These are phyloP conservation scores for Castanospermum australe DNA, from an alignment of 306 rosid genomes.

Conservation along the genomic window DNA sequence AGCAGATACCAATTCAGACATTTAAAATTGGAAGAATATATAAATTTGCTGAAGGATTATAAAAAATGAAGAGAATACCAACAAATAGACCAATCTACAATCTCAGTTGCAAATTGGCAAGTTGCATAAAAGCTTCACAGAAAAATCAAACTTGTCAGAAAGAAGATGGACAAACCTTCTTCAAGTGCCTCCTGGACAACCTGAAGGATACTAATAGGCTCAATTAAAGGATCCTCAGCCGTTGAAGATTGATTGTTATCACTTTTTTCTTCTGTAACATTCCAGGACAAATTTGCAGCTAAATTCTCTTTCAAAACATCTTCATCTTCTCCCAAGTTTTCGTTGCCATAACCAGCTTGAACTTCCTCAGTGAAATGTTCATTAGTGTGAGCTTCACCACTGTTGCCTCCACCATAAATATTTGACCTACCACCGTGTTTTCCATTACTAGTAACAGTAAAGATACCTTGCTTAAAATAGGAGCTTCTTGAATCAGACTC, in stretches of 20 bases:
- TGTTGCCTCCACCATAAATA: conserved; percentile 51
- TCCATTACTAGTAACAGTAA: conserved; percentile 54
- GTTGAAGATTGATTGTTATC: conserved; percentile 45
- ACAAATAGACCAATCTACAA: neutral
- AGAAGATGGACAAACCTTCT: conserved; percentile 57
- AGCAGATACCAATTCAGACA: no score
- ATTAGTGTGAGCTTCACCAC: conserved; percentile 56
- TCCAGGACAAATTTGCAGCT: conserved; percentile 51
- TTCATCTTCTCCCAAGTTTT: conserved; percentile 52
- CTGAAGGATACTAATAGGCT: conserved; percentile 66
- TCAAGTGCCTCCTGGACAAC: conserved; percentile 78
- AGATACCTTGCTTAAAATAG: conserved; percentile 52
- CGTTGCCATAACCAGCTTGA: conserved; percentile 53
- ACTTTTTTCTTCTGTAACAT: conserved; percentile 48
- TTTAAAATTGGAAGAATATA: neutral
- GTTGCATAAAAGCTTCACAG: conserved; percentile 8
- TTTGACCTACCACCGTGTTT: conserved; percentile 51
- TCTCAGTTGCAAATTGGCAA: conserved; percentile 17
- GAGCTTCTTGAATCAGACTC: conserved; percentile 98
- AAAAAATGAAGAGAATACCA: neutral
- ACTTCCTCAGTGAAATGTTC: conserved; percentile 56
- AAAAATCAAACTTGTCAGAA: neutral
- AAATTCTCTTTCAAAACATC: conserved; percentile 50
- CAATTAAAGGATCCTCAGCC: conserved; percentile 62
- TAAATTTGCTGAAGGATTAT: conserved; percentile 16